Evolutionary conservation across 345 rosid species (phyloP), one percentile per base, ranked within the genome.

Genomic region (Ceriops decandra): DNA sequence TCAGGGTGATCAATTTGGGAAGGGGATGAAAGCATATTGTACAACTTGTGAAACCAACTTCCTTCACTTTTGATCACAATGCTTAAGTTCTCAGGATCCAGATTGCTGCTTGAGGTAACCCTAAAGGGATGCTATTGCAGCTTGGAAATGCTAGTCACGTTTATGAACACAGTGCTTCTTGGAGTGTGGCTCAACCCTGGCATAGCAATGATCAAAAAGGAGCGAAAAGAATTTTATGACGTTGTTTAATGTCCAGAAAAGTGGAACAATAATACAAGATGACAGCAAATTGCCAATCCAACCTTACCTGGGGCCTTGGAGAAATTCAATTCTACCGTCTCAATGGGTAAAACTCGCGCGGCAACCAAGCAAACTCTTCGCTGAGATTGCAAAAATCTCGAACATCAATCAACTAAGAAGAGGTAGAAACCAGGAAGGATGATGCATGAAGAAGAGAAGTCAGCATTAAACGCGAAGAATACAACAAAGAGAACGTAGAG

Each of bases 81-180:
- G 62, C 72, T 76, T 9, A 71, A 20, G 51, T 58, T 38, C 1
- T 76, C 69, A 9, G 76, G 68, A 33, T 71, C 80, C 72, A 63
- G 21, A 8, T 62, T 67, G 72, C 69, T 76, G 69, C 28, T 71
- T 54, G 80, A 71, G 42, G 66, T 71, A n/a, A 63, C 36, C 3
- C 73, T 71, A n/a, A 72, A 76, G n/a, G 73, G 76, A 68, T 76
- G 76, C 76, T 73, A 76, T 63, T 76, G 80, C 19, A 72, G 49
- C 69, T 53, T 72, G 52, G 76, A 76, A 59, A 76, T 76, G 54
- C 30, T 15, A 22, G 80, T 70, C 66, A 72, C 46, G 19, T 72
- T 76, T 36, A 72, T 32, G 57, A 76, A 76, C 51, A 67, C 28
- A 2, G 24, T 57, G 68, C 80, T 72, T 59, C 57, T 52, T 35